Evolutionary conservation across 108 stramenopile species (phyloP).

Genomic region (Chaetoceros tenuissimus): DNA sequence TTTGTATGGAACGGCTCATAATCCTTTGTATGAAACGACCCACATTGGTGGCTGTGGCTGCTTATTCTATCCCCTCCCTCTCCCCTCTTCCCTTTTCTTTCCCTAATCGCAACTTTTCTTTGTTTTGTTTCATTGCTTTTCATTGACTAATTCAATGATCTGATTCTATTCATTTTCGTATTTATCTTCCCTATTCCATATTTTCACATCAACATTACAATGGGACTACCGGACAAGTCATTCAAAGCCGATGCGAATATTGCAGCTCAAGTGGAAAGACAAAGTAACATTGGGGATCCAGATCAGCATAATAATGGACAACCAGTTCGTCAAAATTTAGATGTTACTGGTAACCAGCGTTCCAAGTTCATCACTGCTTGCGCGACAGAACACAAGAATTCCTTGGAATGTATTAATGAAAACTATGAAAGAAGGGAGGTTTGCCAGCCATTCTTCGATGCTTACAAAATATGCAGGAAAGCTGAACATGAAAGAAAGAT

Average conservation of each 20-base stretch:
- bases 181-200: too few species aligned
- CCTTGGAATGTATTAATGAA: slow-evolving; percentile 64
- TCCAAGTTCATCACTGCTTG: slow-evolving; percentile 64
- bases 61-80: too few species aligned
- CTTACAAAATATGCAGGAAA: slow-evolving; percentile 63
- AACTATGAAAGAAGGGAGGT: slow-evolving; percentile 60
- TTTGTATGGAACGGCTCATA: too few species aligned
- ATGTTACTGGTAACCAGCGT: slow-evolving; percentile 9
- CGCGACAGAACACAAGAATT: slow-evolving; percentile 44
- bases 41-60: too few species aligned
- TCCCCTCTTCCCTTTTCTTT: too few species aligned
- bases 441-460: slow-evolving; percentile 62
- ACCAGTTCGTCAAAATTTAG: slow-evolving; percentile 8
- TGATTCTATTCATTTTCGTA: too few species aligned
- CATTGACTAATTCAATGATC: too few species aligned
- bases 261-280: neutral
- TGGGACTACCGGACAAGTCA: neutral
- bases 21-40: too few species aligned
- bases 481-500: slow-evolving; percentile 64
- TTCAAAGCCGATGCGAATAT: neutral
- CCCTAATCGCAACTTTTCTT: too few species aligned
- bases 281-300: neutral
- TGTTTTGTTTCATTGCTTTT: too few species aligned
- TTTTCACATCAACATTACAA: too few species aligned
- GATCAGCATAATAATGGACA: slow-evolving; percentile 33